A percentile compares a stretch with the other conserved stretches of the same genome.
These are phyloP conservation scores for Citrullus mucosospermus DNA, from an alignment of 306 rosid species.

Conservation along the genomic window DNA sequence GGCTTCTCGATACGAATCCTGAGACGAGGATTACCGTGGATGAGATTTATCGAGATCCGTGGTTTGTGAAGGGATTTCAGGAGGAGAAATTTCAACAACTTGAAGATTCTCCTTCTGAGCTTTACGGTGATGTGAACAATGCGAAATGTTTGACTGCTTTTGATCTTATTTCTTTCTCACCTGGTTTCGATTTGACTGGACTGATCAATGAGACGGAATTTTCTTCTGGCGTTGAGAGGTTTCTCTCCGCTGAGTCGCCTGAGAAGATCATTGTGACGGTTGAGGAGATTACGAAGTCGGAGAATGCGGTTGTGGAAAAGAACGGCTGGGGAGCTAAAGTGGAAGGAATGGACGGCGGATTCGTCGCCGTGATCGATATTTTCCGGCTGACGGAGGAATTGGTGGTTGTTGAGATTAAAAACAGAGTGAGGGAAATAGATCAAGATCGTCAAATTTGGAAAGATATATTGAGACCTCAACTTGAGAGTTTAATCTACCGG, in stretches of 20 bases:
- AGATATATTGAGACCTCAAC: constrained; percentile 33
- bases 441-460: constrained; percentile 24
- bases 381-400: constrained; percentile 58
- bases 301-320: constrained; percentile 18
- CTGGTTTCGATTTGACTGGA: constrained; percentile 53
- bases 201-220: constrained; percentile 16
- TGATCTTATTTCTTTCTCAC: constrained; percentile 57
- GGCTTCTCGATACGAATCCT: constrained; percentile 53
- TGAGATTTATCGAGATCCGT: constrained; percentile 41
- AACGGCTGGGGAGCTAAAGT: constrained; percentile 24
- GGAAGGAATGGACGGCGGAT: constrained; percentile 48
- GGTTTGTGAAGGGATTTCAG: constrained; percentile 38
- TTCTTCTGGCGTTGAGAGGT: constrained; percentile 26
- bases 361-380: constrained; percentile 11
- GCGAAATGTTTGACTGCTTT: constrained; percentile 45
- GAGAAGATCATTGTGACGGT: constrained; percentile 28
- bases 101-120: constrained; percentile 2
- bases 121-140: background rate
- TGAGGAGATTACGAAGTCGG: constrained; percentile 26
- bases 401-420: constrained; percentile 42
- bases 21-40: constrained; percentile 44
- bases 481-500: constrained; percentile 19
- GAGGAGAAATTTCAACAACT: constrained; percentile 15
- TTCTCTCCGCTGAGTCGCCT: constrained; percentile 34
- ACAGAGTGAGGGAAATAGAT: constrained; percentile 3